Conservation (phyloP, 2,329 filamentous ascomycete genomes). For the Colletotrichum echinochloae region DNA sequence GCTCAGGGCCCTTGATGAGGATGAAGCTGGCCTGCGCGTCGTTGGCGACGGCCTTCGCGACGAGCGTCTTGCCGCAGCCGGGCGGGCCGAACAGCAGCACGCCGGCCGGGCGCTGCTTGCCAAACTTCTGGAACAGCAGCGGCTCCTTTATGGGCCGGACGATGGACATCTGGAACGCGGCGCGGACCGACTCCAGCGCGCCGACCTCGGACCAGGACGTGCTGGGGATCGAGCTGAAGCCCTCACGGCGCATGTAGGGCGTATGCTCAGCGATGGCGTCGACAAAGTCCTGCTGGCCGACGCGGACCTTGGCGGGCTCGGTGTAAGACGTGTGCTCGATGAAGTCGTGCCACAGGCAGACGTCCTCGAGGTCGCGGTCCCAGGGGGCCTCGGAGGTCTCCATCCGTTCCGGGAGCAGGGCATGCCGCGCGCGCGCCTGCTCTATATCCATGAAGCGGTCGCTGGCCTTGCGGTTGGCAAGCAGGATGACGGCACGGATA, state of each 20-base stretch:
- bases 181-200: constrained; percentile 81
- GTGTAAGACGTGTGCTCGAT: constrained; percentile 42
- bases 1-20: constrained; percentile 93
- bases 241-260: constrained; percentile 83
- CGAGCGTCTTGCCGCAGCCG: constrained; percentile 94
- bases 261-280: constrained; percentile 73
- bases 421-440: constrained; percentile 42
- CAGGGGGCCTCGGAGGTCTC: constrained; percentile 9
- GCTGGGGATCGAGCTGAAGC: constrained; percentile 93
- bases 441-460: constrained; percentile 50
- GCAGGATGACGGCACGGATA: constrained; percentile 72
- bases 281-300: constrained; percentile 74
- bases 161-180: constrained; percentile 86
- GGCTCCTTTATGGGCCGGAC: constrained; percentile 90
- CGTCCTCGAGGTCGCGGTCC: constrained; percentile 17
- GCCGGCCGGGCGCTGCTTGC: constrained; percentile 84
- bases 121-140: constrained; percentile 79
- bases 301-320: constrained; percentile 43
- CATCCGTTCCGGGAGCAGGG: constrained; percentile 13
- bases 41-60: constrained; percentile 96
- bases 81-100: constrained; percentile 97
- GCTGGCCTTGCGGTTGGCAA: constrained; percentile 55
- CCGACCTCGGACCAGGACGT: constrained; percentile 95
- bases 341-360: constrained; percentile 34
- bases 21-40: constrained; percentile 98